Base-by-base conservation (phyloP, 805 yeast genomes). In the Sporopachydermia lactativora region DNA sequence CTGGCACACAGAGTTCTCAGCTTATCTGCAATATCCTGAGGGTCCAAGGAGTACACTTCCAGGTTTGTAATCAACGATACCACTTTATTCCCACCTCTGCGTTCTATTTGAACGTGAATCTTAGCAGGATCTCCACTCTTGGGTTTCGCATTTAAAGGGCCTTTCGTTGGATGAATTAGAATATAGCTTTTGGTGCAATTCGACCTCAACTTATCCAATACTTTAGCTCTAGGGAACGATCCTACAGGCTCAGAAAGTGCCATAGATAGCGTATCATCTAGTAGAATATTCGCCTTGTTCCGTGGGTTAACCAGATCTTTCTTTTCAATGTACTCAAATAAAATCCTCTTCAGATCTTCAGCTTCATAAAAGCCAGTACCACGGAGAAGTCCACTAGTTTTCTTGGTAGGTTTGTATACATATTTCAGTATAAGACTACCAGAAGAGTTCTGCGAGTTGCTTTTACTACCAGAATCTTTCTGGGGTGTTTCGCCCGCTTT, bases 1-100 rank as follows among this genome's bases (percentile, higher is more conserved):
- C 96, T 95, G 8, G 95, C 88, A 55, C 97, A 92, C 47, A 76
- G 77, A 15, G 75, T 74, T 44, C 80, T 75, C 46, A 89, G 59
- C 36, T 75, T 80, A 19, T 73, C 75, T 2, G 94, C 77, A 14
- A 92, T 58, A 5, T 66, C 66, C 18, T 72, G 75, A 0, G 84
- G 70, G 42, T 75, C 77, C 28, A 89, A 68, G 41, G 68, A 65
- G 55, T 73, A 89, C 4, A 64, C 61, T 45, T 83, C 94, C 45
- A 82, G 67, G 44, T 83, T 80, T 14, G 70, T 64, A 1, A 88
- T 71, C 28, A 76, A 65, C 0, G 97, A 89, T 14, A 86, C 72
- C 3, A 77, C 64, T 54, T 86, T 89, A 41, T 94, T 68, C 1
- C 96, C 95, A 44, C 81, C 76, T 48, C 82, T 81, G 45, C 74